Conservation (phyloP, 2,329 filamentous ascomycete species). For the Fusarium nelsonii region DNA sequence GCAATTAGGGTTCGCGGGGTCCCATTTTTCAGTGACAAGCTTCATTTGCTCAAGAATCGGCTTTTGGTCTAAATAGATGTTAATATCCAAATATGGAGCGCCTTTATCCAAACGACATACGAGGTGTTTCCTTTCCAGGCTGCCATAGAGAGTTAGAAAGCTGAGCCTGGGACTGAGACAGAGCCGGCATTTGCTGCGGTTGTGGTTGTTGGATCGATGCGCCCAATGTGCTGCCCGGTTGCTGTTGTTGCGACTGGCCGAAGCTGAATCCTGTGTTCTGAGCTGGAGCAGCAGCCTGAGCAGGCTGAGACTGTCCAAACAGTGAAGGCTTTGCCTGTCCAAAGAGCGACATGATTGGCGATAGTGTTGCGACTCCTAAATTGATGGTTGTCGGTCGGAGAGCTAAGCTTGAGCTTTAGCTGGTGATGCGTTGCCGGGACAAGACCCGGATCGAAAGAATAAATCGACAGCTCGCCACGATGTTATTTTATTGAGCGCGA, state of each 20-base stretch:
- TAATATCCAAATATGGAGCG: slow-evolving; percentile 2
- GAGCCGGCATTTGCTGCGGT: slow-evolving; percentile 57
- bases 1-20: slow-evolving; percentile 74
- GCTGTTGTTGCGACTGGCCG: slow-evolving; percentile 52
- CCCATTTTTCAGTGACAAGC: slow-evolving; percentile 79
- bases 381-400: slow-evolving; percentile 26
- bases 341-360: slow-evolving; percentile 56
- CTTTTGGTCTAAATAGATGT: slow-evolving; percentile 67
- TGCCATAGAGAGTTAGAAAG: slow-evolving; percentile 66
- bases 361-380: slow-evolving; percentile 26
- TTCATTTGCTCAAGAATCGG: slow-evolving; percentile 80
- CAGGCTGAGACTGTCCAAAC: slow-evolving; percentile 56
- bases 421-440: slow-evolving; percentile 24
- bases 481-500: not conserved
- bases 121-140: slow-evolving; percentile 62
- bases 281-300: slow-evolving; percentile 51
- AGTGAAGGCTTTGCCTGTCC: slow-evolving; percentile 55
- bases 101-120: slow-evolving; percentile 52
- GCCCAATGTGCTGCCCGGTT: slow-evolving; percentile 54
- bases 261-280: slow-evolving; percentile 33
- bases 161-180: slow-evolving; percentile 61
- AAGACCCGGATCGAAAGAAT: slow-evolving; percentile 1
- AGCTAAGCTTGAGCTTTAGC: slow-evolving; percentile 36
- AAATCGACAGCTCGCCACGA: not conserved
- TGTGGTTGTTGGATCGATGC: slow-evolving; percentile 55